Evolutionary conservation across 106 monocot genomes (phyloP).

Genomic region (Apostasia shenzhenica): DNA sequence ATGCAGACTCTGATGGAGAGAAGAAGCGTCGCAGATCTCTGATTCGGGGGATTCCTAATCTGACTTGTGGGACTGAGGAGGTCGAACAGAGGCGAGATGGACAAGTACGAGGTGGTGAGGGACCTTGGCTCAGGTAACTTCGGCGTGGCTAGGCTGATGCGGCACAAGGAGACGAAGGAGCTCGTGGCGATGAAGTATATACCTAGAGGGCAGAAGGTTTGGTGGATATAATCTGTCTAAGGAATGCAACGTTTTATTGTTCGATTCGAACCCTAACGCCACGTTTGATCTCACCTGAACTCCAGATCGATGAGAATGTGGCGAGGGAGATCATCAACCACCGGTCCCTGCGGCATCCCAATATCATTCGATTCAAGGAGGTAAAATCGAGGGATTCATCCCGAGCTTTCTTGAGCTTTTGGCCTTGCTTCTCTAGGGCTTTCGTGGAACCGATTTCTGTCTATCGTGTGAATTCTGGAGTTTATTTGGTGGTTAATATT

Average conservation of each 20-base stretch:
- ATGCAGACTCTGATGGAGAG: background rate
- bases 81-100: constrained; percentile 21
- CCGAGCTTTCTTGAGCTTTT: background rate
- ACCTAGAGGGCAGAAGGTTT: constrained; percentile 29
- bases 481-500: constrained; percentile 1
- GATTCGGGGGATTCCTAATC: background rate
- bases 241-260: too few species aligned
- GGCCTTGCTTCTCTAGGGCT: background rate
- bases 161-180: constrained; percentile 92
- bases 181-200: constrained; percentile 99
- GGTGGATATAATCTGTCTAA: background rate
- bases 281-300: background rate
- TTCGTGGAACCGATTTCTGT: background rate
- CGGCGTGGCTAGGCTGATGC: constrained; percentile 87
- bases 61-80: background rate
- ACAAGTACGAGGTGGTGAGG: constrained; percentile 63
- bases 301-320: constrained; percentile 87
- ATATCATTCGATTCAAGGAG: constrained; percentile 95
- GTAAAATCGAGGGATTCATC: constrained; percentile 15
- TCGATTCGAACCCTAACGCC: background rate
- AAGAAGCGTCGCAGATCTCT: background rate
- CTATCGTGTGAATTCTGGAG: background rate
- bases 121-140: constrained; percentile 89
- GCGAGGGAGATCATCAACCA: constrained; percentile 93
- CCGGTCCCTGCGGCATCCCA: constrained; percentile 76